Conservation (phyloP, 2,329 filamentous ascomycete genomes). For the Periconia macrospinosa region DNA sequence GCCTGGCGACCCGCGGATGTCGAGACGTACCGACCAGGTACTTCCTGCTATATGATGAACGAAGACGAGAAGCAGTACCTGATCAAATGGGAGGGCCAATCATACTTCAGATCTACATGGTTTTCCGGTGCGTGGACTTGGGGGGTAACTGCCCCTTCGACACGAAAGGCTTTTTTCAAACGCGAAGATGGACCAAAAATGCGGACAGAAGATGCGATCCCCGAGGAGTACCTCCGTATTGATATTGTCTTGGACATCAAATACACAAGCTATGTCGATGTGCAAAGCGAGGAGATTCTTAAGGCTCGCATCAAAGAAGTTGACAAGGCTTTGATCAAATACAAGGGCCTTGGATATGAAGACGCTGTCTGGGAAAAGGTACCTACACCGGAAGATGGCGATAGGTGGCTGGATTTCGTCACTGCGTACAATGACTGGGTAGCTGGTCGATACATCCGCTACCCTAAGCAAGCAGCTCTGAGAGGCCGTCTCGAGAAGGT, state of each 20-base stretch:
- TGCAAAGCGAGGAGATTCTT: slow-evolving; percentile 68
- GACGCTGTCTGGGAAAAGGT: slow-evolving; percentile 88
- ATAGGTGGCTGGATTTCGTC: slow-evolving; percentile 77
- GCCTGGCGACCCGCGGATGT: slow-evolving; percentile 79
- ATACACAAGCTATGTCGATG: slow-evolving; percentile 62
- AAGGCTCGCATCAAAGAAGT: slow-evolving; percentile 73
- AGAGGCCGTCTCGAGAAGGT: slow-evolving; percentile 69
- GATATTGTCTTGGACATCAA: slow-evolving; percentile 88
- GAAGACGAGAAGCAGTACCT: slow-evolving; percentile 90
- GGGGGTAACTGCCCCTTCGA: slow-evolving; percentile 64
- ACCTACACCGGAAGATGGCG: slow-evolving; percentile 64
- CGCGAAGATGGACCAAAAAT: slow-evolving; percentile 69
- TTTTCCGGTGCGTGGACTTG: slow-evolving; percentile 88
- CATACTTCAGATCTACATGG: slow-evolving; percentile 84
- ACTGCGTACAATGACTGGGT: slow-evolving; percentile 86
- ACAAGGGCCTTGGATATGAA: slow-evolving; percentile 87
- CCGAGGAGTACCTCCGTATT: slow-evolving; percentile 80
- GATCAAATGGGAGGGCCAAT: slow-evolving; percentile 80
- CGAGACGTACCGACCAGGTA: slow-evolving; percentile 57
- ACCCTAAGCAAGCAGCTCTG: slow-evolving; percentile 58
- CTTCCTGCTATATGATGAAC: slow-evolving; percentile 57
- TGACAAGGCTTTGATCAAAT: slow-evolving; percentile 79
- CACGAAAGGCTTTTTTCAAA: slow-evolving; percentile 77
- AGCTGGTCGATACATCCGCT: slow-evolving; percentile 72
- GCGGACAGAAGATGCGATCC: slow-evolving; percentile 76